These are phyloP conservation scores for Amaranthus cruentus DNA, from an alignment of 148 eudicot genomes.

Conservation along the genomic window DNA sequence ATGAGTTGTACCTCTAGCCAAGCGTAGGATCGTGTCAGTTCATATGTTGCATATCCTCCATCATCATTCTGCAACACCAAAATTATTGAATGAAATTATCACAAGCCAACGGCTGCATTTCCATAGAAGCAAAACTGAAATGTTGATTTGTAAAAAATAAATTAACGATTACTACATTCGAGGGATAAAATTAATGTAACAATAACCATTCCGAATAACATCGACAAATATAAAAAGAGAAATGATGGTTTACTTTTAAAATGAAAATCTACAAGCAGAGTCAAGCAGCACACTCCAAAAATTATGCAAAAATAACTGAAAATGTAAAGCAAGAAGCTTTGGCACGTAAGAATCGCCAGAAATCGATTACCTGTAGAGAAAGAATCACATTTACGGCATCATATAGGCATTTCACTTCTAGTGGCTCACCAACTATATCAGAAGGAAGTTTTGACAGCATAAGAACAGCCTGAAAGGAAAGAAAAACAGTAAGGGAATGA, in stretches of 20 bases:
- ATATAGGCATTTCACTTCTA: slow-evolving; percentile 54
- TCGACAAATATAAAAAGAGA: too few relatives aligned
- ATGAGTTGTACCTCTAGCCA: slow-evolving; percentile 80
- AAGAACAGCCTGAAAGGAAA: slow-evolving; percentile 58
- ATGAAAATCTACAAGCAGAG: neutral
- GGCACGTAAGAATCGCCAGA: neutral
- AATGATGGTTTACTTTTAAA: neutral
- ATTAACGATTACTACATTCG: neutral
- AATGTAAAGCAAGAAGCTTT: neutral
- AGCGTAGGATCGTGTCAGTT: slow-evolving; percentile 88
- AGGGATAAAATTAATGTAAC: neutral
- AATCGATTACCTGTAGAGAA: slow-evolving; percentile 72
- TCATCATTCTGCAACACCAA: slow-evolving; percentile 52
- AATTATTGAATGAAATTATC: neutral
- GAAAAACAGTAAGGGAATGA: slow-evolving; percentile 13
- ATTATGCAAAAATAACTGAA: neutral
- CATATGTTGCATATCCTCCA: slow-evolving; percentile 97
- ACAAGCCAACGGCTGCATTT: neutral
- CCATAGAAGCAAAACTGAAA: neutral
- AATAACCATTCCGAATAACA: neutral
- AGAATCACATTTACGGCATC: slow-evolving; percentile 81
- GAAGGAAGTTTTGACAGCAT: slow-evolving; percentile 64
- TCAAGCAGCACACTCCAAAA: neutral
- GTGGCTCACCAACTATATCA: slow-evolving; percentile 72
- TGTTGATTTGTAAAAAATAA: neutral